Conservation (phyloP, 306 rosid genomes). For the Hippophae gyantsensis region DNA sequence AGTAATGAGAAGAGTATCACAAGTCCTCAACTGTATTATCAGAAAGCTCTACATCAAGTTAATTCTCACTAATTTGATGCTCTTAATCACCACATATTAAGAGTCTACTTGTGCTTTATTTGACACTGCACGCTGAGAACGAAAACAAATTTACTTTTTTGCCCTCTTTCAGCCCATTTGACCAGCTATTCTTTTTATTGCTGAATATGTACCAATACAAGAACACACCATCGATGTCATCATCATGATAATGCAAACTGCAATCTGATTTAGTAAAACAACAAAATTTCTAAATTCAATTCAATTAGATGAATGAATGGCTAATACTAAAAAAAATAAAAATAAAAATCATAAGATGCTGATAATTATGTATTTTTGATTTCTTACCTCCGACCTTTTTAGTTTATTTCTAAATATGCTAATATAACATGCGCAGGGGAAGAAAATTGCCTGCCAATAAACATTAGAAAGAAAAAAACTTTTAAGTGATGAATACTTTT, state of each 20-base stretch:
- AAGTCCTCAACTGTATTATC: too few relatives aligned
- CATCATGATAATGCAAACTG: slow-evolving; percentile 31
- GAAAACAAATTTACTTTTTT: too few relatives aligned
- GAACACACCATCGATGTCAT: slow-evolving; percentile 26
- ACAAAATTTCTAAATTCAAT: too few relatives aligned
- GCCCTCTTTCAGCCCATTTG: neutral
- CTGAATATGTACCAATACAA: slow-evolving; percentile 38
- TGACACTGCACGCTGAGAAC: too few relatives aligned
- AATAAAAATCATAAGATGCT: neutral
- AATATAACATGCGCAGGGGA: slow-evolving; percentile 48
- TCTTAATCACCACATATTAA: too few relatives aligned
- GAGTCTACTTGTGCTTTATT: too few relatives aligned
- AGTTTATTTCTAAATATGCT: slow-evolving; percentile 29
- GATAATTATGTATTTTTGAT: neutral
- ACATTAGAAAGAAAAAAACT: neutral
- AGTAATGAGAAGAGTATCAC: too few relatives aligned
- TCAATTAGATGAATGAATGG: neutral
- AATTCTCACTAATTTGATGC: too few relatives aligned
- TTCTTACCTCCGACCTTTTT: slow-evolving; percentile 30
- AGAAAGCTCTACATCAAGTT: too few relatives aligned
- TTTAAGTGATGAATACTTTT: too few relatives aligned
- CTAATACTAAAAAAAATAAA: neutral
- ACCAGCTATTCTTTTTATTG: slow-evolving; percentile 19
- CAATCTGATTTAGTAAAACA: slow-evolving; percentile 19
- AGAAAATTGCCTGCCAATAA: slow-evolving; percentile 35